Base-by-base conservation (phyloP, 345 rosid species). In the Eucalyptus tenuipes region DNA sequence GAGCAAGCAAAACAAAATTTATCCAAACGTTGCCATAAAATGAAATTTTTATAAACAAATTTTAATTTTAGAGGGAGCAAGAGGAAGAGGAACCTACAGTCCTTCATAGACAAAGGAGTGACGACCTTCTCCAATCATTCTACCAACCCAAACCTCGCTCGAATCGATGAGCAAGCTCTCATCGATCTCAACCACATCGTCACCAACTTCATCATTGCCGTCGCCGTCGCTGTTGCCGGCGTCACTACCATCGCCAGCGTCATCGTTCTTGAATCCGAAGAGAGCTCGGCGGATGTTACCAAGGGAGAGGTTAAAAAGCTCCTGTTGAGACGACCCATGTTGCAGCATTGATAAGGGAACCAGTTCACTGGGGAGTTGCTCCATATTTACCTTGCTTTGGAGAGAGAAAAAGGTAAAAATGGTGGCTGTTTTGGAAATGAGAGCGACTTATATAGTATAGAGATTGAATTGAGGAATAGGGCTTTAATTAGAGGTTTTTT, bases 111-210 rank as follows among this genome's bases (percentile, higher is more conserved):
- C 95, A 10, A 89, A 61, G 52, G 94, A 92, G 90, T 86, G 24
- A 84, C 90, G 42, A 61, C 98, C 98, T 90, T 93, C 94, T 24
- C 95, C 94, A 33, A 95, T 95, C 92, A 93, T 91, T 53, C 88
- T 88, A 27, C 90, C 89, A 5, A 89, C 25, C 53, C 59, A 59
- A 53, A 96, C 85, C 42, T 13, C 87, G 48, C 91, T 66, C 50
- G 93, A 91, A 57, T 95, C 90, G 86, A 96, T 87, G 64, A 96
- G 90, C 90, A 92, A 89, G 64, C 88, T 91, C 9, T 45, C 81
- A 53, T 90, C 92, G 86, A 96, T 93, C 42, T 31, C 88, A 7
- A 75, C 84, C 25, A 10, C 8, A 2, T 20, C 29, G 15, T 75
- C 82, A 40, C 47, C 8, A 42, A 22, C 44, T 37, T 33, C 81